Percentiles rank a stretch among this genome's conserved stretches.
phyloP scores from a whole-genome alignment of 352 stramenopile species.

The Globisporangium sylvaticum region DNA sequence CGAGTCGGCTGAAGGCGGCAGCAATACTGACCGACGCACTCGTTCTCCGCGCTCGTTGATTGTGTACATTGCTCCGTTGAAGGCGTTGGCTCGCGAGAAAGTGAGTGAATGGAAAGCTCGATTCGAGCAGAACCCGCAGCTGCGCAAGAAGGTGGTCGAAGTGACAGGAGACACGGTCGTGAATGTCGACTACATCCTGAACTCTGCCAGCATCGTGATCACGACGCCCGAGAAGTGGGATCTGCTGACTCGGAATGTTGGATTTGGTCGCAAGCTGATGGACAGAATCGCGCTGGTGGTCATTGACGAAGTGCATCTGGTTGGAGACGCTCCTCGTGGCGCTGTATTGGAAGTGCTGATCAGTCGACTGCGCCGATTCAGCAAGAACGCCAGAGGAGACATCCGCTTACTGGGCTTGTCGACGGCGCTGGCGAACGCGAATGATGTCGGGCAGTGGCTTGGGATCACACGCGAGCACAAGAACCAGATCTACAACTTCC shows the following conservation, averaged over 20 bases:
- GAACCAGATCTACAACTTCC: slow-evolving; percentile 93
- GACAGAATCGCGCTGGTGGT: slow-evolving; percentile 87
- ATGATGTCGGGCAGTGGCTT: slow-evolving; percentile 96
- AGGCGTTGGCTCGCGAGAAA: slow-evolving; percentile 94
- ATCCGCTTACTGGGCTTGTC: slow-evolving; percentile 95
- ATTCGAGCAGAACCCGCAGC: slow-evolving; percentile 76
- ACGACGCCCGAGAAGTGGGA: slow-evolving; percentile 99
- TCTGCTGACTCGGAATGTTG: slow-evolving; percentile 91
- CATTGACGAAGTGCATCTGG: slow-evolving; percentile 98
- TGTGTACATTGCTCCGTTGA: slow-evolving; percentile 98
- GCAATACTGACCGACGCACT: background rate
- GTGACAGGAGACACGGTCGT: slow-evolving; percentile 96
- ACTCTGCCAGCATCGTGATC: slow-evolving; percentile 94
- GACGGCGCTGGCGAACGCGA: slow-evolving; percentile 95
- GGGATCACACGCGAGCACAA: slow-evolving; percentile 81
- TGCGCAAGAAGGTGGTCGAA: slow-evolving; percentile 94
- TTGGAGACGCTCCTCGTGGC: slow-evolving; percentile 92
- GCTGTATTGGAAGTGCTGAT: slow-evolving; percentile 93
- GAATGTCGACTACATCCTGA: slow-evolving; percentile 87
- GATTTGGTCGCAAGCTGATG: slow-evolving; percentile 65
- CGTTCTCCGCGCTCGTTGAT: slow-evolving; percentile 45
- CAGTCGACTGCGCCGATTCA: slow-evolving; percentile 64
- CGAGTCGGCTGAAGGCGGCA: background rate
- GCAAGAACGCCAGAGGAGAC: slow-evolving; percentile 52
- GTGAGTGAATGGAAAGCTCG: slow-evolving; percentile 95